phyloP scores from a whole-genome alignment of 306 rosid genomes.

The Boehmeria nivea region DNA sequence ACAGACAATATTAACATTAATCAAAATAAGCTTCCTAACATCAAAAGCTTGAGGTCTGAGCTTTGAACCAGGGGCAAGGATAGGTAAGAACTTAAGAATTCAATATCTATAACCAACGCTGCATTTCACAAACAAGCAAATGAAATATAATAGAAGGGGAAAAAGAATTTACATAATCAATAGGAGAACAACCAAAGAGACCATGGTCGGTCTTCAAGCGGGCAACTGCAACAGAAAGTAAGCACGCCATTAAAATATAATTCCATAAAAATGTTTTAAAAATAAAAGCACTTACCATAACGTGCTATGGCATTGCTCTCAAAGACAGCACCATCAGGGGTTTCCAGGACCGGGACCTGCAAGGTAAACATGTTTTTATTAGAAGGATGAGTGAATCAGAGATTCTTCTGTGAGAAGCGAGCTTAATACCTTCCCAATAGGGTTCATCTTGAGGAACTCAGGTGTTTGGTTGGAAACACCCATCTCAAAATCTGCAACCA shows the following conservation, averaged over 20 bases:
- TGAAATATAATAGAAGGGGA: background rate
- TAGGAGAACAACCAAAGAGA: slow-evolving; percentile 52
- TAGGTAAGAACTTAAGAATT: background rate
- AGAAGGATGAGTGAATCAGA: background rate
- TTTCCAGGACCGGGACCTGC: slow-evolving; percentile 74
- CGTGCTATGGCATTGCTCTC: slow-evolving; percentile 91
- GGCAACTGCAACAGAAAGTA: slow-evolving; percentile 44
- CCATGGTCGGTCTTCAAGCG: slow-evolving; percentile 44
- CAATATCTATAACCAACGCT: background rate
- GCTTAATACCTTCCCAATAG: slow-evolving; percentile 62
- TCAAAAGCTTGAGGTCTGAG: background rate
- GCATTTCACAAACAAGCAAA: background rate
- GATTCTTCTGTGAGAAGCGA: background rate
- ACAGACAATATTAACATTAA: slow-evolving; percentile 13
- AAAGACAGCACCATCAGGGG: slow-evolving; percentile 66
- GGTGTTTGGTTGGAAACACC: slow-evolving; percentile 72
- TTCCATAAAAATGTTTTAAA: background rate
- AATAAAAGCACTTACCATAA: slow-evolving; percentile 39
- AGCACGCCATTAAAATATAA: background rate
- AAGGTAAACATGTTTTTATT: background rate
- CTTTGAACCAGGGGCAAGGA: background rate
- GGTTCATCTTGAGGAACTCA: slow-evolving; percentile 70
- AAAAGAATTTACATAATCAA: slow-evolving; percentile 40
- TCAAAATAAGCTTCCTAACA: background rate
- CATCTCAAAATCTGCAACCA: slow-evolving; percentile 47